A percentile compares a stretch with the other conserved stretches of the same genome.
phyloP scores from a whole-genome alignment of 768 basidiomycete species.

The Vishniacozyma victoriae region DNA sequence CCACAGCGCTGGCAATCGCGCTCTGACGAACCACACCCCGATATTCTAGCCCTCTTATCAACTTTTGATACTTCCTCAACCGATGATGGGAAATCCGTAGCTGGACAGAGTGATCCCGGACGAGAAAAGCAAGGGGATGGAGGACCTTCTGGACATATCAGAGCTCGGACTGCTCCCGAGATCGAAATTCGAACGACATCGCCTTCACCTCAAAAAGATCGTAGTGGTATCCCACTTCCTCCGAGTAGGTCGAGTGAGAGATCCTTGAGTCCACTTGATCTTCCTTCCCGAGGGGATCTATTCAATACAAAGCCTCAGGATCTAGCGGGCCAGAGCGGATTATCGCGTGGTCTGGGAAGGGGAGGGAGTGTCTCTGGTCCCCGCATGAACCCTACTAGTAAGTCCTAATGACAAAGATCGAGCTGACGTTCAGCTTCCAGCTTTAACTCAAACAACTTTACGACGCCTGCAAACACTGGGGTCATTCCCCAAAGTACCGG shows the following conservation, averaged over 20 bases:
- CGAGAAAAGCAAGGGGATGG: neutral
- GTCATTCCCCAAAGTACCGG: slow-evolving; percentile 26
- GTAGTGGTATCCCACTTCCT: neutral
- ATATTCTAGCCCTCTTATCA: slow-evolving; percentile 22
- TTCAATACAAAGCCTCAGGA: slow-evolving; percentile 5
- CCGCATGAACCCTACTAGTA: neutral
- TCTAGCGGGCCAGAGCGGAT: neutral
- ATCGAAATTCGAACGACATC: slow-evolving; percentile 33
- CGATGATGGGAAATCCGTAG: slow-evolving; percentile 8
- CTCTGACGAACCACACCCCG: slow-evolving; percentile 17
- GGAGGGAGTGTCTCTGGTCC: slow-evolving; percentile 2
- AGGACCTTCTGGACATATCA: neutral
- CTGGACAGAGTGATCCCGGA: neutral
- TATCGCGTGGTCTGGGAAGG: neutral
- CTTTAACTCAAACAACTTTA: neutral
- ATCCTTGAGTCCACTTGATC: slow-evolving; percentile 9
- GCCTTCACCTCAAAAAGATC: slow-evolving; percentile 28
- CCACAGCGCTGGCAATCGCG: slow-evolving; percentile 18
- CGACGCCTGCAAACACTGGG: neutral
- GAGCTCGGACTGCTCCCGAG: too few species aligned
- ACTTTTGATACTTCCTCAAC: slow-evolving; percentile 13
- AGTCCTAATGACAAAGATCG: neutral
- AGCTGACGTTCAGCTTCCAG: slow-evolving; percentile 3
- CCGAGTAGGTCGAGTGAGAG: slow-evolving; percentile 1
- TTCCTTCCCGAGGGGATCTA: slow-evolving; percentile 10